A percentile compares a stretch with the other conserved stretches of the same genome.
Conservation (phyloP, 257 asterid species). For the Primulina eburnea region DNA sequence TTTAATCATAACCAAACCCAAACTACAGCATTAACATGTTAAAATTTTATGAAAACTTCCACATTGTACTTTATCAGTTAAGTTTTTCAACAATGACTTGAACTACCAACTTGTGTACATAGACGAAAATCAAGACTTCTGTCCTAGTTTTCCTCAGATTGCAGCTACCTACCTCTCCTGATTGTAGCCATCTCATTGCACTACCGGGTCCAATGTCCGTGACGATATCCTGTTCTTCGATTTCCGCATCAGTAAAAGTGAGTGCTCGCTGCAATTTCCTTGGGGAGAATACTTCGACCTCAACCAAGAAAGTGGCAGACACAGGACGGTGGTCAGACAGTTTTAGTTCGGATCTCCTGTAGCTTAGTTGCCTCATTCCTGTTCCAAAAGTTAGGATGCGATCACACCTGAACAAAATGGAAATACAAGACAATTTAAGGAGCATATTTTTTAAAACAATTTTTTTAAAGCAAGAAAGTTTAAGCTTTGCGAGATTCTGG, state of each 20-base stretch:
- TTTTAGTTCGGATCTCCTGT: conserved; percentile 62
- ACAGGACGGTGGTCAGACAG: conserved; percentile 96
- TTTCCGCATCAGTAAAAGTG: conserved; percentile 84
- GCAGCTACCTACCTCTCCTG: conserved; percentile 46
- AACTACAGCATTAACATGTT: neutral
- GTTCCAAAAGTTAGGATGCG: conserved; percentile 78
- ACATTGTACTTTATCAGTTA: neutral
- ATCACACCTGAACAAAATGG: conserved; percentile 66
- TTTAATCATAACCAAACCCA: neutral
- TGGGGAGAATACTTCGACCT: conserved; percentile 80
- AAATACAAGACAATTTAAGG: neutral
- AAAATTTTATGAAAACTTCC: neutral
- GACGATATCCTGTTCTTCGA: conserved; percentile 55
- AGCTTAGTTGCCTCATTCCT: conserved; percentile 69
- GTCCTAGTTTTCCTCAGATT: neutral
- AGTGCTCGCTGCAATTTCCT: conserved; percentile 85
- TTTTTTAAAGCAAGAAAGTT: neutral
- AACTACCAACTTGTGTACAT: neutral
- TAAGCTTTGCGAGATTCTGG: neutral
- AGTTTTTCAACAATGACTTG: neutral
- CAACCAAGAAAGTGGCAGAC: conserved; percentile 69
- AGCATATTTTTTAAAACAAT: neutral
- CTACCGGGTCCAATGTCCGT: conserved; percentile 31
- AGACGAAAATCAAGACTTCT: neutral
- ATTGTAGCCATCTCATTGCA: conserved; percentile 29